A percentile compares a stretch with the other conserved stretches of the same genome.
These are phyloP conservation scores for Ailanthus altissimus DNA, from an alignment of 345 rosid genomes.

Conservation along the genomic window DNA sequence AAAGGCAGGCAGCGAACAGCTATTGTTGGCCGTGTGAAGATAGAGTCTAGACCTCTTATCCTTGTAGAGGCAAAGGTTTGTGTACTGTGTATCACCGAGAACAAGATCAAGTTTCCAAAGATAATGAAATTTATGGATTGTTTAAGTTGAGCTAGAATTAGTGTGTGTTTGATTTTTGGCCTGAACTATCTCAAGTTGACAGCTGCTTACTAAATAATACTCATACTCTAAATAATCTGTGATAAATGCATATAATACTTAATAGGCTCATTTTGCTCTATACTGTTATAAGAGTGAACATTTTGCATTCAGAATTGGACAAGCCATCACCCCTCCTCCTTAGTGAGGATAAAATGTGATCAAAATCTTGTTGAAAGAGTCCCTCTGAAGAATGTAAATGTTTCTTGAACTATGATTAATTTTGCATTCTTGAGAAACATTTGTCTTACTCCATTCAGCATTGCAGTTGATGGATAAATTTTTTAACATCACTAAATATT, in stretches of 20 bases:
- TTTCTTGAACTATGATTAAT: too few relatives aligned
- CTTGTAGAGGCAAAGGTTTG: constrained; percentile 82
- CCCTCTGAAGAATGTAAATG: too few relatives aligned
- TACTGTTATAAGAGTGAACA: too few relatives aligned
- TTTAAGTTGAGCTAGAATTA: too few relatives aligned
- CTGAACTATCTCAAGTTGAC: neutral
- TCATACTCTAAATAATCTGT: neutral
- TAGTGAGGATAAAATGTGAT: too few relatives aligned
- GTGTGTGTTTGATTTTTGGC: too few relatives aligned
- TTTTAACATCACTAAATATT: neutral
- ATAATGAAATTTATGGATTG: neutral
- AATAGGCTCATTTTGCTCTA: neutral
- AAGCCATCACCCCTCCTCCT: too few relatives aligned
- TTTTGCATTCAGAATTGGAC: too few relatives aligned
- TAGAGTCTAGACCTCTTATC: constrained; percentile 73
- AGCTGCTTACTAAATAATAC: neutral
- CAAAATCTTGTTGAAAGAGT: too few relatives aligned
- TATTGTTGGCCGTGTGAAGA: constrained; percentile 81
- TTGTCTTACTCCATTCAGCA: neutral
- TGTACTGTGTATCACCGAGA: neutral
- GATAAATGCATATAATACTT: neutral
- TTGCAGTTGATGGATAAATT: neutral
- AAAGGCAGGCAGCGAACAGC: constrained; percentile 62
- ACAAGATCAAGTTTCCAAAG: neutral
- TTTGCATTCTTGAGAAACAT: too few relatives aligned